Conservation (phyloP, 202 grass and related monocot genomes). For the Bolboschoenoplectus hybrid region DNA sequence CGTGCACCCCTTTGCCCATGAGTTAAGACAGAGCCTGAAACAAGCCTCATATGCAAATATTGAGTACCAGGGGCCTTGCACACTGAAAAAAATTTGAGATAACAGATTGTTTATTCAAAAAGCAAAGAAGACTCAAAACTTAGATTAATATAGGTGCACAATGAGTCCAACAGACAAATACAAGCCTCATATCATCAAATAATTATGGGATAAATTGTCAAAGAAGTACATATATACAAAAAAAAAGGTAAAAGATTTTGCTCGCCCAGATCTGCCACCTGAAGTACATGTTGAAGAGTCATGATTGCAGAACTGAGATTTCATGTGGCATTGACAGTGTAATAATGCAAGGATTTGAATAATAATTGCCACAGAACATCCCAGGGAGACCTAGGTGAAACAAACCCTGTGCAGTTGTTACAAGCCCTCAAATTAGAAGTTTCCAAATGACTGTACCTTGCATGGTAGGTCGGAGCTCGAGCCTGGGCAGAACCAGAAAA, state of each 20-base stretch:
- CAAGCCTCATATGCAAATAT: constrained; percentile 99
- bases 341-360: background rate
- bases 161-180: background rate
- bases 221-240: constrained; percentile 10
- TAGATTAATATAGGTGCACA: background rate
- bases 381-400: background rate
- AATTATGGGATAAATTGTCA: constrained; percentile 5
- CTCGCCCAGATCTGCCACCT: background rate
- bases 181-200: background rate
- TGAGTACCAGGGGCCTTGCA: constrained; percentile 96
- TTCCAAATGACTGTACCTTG: constrained; percentile 59
- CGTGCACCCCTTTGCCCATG: constrained; percentile 96
- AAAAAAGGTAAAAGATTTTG: background rate
- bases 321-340: background rate
- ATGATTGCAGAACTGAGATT: background rate
- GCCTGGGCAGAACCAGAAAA: constrained; percentile 74
- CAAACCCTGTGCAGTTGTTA: background rate
- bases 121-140: constrained; percentile 25
- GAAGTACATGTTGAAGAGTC: background rate
- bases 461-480: constrained; percentile 88
- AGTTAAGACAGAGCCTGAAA: constrained; percentile 89
- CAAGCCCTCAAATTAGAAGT: background rate
- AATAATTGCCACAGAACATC: background rate
- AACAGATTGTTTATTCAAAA: constrained; percentile 39
- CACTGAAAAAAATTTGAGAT: constrained; percentile 54